Evolutionary conservation across 768 basidiomycete genomes (phyloP).

Genomic region (Calocybe indica): DNA sequence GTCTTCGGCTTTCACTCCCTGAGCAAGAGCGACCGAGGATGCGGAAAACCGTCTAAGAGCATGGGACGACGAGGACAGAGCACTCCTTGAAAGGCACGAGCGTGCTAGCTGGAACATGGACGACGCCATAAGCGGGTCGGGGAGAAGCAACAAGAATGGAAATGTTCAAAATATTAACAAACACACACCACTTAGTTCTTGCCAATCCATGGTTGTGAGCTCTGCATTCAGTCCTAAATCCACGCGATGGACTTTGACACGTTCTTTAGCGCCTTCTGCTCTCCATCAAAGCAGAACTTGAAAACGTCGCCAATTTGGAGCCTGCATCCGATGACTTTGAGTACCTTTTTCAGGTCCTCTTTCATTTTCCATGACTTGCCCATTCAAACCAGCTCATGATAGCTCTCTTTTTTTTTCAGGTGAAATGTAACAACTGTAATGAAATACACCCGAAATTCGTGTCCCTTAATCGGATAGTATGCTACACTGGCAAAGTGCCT

Average conservation of each 20-base stretch:
- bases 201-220: conserved; percentile 46
- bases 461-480: conserved; percentile 64
- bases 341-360: conserved; percentile 70
- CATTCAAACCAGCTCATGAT: conserved; percentile 2
- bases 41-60: conserved; percentile 16
- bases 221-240: background rate
- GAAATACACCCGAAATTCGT: conserved; percentile 72
- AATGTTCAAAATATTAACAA: too few species aligned
- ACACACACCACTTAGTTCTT: background rate
- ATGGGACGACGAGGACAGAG: conserved; percentile 4
- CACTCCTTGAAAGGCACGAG: background rate
- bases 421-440: conserved; percentile 75
- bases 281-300: conserved; percentile 75
- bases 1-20: conserved; percentile 34
- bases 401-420: conserved; percentile 28
- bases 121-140: conserved; percentile 12
- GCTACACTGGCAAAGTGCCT: conserved; percentile 8
- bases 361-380: background rate
- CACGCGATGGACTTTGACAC: conserved; percentile 2
- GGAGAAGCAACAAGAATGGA: conserved; percentile 4
- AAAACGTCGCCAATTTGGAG: conserved; percentile 66
- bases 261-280: conserved; percentile 48
- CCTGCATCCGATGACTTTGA: conserved; percentile 69
- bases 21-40: conserved; percentile 22
- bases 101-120: conserved; percentile 10